Percentiles rank a stretch among this genome's conserved stretches.
phyloP scores from a whole-genome alignment of 1,284 basidiomycete genomes.

The Marasmius tenuissimus region DNA sequence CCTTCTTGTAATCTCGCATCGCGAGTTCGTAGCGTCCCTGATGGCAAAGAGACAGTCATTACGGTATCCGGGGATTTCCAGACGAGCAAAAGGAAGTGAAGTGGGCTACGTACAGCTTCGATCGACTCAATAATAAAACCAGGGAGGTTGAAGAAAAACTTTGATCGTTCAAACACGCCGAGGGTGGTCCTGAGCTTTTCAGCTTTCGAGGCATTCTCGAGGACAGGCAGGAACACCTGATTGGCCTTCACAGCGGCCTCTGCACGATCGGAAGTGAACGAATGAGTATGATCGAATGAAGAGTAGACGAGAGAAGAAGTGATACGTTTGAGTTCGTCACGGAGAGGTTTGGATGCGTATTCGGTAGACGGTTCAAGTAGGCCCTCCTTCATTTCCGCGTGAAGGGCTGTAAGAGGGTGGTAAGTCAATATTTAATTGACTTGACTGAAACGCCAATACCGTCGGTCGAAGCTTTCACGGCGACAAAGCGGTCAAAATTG shows the following conservation, averaged over 20 bases:
- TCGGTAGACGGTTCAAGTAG: slow-evolving; percentile 78
- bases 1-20: slow-evolving; percentile 96
- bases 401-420: slow-evolving; percentile 59
- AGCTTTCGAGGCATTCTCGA: slow-evolving; percentile 95
- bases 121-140: slow-evolving; percentile 90
- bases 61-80: background rate
- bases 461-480: slow-evolving; percentile 95
- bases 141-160: slow-evolving; percentile 98
- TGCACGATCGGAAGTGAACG: slow-evolving; percentile 30
- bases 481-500: slow-evolving; percentile 97
- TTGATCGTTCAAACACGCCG: slow-evolving; percentile 94
- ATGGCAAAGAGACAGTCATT: background rate
- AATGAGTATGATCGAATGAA: slow-evolving; percentile 11
- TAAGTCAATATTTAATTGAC: slow-evolving; percentile 10
- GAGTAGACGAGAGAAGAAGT: slow-evolving; percentile 19
- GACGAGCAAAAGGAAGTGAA: slow-evolving; percentile 5
- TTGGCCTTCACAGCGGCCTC: slow-evolving; percentile 89
- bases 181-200: slow-evolving; percentile 91
- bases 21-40: slow-evolving; percentile 94
- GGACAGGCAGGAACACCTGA: slow-evolving; percentile 93
- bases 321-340: slow-evolving; percentile 81
- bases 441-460: slow-evolving; percentile 47
- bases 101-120: slow-evolving; percentile 63
- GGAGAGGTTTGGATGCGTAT: slow-evolving; percentile 81
- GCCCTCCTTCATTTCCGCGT: slow-evolving; percentile 92